A percentile compares a stretch with the other conserved stretches of the same genome.
Evolutionary conservation across 1,284 basidiomycete genomes (phyloP).

Genomic region (Heterobasidion occidentale): DNA sequence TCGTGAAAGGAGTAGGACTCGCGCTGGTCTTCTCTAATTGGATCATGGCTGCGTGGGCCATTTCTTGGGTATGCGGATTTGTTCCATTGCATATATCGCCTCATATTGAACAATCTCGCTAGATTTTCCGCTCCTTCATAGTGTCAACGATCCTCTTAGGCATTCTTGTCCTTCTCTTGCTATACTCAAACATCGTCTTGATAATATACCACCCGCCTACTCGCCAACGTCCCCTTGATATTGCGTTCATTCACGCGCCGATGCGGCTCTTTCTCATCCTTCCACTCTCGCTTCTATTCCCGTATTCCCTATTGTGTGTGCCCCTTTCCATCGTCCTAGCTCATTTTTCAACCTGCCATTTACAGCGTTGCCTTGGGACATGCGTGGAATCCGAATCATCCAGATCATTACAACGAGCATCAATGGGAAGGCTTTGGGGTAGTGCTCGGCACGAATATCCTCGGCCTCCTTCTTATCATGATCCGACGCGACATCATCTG

Average conservation of each 20-base stretch:
- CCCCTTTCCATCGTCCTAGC: not conserved
- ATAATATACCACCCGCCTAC: constrained; percentile 59
- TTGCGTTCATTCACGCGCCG: constrained; percentile 66
- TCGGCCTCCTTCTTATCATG: constrained; percentile 46
- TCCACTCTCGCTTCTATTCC: constrained; percentile 37
- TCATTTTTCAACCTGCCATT: not conserved
- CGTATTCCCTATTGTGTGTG: constrained; percentile 44
- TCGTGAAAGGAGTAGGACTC: constrained; percentile 73
- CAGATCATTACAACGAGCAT: constrained; percentile 40
- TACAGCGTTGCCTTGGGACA: constrained; percentile 48
- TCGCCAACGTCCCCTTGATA: constrained; percentile 48
- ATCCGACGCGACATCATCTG: constrained; percentile 59
- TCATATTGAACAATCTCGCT: not conserved
- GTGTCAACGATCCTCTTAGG: constrained; percentile 55
- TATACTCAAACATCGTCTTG: constrained; percentile 63
- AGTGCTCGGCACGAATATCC: constrained; percentile 48
- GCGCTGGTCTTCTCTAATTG: constrained; percentile 77
- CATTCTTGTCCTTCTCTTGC: constrained; percentile 45
- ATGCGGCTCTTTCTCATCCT: constrained; percentile 64
- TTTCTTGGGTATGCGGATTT: constrained; percentile 57
- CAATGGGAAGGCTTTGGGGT: constrained; percentile 58
- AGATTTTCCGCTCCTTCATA: constrained; percentile 59
- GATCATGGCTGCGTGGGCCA: constrained; percentile 77
- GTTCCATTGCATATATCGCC: not conserved
- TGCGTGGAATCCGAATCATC: constrained; percentile 32